phyloP scores from a whole-genome alignment of 164 flowering plant species.

The Aristolochia contorta region DNA sequence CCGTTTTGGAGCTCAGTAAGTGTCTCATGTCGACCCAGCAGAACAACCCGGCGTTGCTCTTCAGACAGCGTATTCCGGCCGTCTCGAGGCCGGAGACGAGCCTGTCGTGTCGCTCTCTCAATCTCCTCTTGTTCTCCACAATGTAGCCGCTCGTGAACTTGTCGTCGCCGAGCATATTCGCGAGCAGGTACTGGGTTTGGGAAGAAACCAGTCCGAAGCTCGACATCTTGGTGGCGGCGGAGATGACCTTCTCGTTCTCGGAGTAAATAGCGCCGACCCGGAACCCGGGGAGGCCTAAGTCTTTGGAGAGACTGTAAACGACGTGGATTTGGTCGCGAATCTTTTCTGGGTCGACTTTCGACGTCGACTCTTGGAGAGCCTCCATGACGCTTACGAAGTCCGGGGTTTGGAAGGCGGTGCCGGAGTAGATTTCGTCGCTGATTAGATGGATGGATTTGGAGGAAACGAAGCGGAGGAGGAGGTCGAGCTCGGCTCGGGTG shows the following conservation, averaged over 20 bases:
- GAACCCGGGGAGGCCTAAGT: constrained; percentile 36
- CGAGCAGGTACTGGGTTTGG: constrained; percentile 30
- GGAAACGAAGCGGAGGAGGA: constrained; percentile 19
- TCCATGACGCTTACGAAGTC: constrained; percentile 22
- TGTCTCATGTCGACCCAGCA: constrained; percentile 93
- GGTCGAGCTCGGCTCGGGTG: constrained; percentile 17
- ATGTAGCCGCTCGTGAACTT: constrained; percentile 18
- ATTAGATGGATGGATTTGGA: constrained; percentile 22
- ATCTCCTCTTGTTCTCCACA: constrained; percentile 16
- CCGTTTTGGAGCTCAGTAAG: constrained; percentile 34
- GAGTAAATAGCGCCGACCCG: constrained; percentile 34
- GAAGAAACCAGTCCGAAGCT: constrained; percentile 39
- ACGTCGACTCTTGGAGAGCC: constrained; percentile 9
- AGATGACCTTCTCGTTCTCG: constrained; percentile 15
- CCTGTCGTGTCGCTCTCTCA: constrained; percentile 15
- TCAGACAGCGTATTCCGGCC: constrained; percentile 17
- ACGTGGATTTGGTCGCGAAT: constrained; percentile 19
- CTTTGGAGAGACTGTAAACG: constrained; percentile 34
- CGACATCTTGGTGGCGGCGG: constrained; percentile 40
- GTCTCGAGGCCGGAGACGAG: constrained; percentile 21
- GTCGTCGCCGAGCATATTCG: constrained; percentile 20
- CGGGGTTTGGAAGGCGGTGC: constrained; percentile 24
- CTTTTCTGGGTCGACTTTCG: background rate
- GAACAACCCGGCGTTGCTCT: constrained; percentile 60
- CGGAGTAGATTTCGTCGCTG: constrained; percentile 34